Conservation (phyloP, 192 early-diverging fungal species). For the Dispira parvispora region DNA sequence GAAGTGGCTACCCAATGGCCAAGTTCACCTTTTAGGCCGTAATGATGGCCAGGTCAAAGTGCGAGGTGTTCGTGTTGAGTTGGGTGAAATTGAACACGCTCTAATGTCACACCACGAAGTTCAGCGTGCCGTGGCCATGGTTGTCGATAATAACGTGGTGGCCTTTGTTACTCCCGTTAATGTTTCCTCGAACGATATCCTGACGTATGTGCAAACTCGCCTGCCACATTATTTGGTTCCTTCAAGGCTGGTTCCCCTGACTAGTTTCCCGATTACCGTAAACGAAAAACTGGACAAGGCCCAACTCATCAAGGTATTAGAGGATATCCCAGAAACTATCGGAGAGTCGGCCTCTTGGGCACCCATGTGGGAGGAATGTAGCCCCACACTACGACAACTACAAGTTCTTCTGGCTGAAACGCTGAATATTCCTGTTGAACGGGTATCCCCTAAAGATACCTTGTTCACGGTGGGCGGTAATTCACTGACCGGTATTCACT, state of each 20-base stretch:
- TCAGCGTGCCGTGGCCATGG: conserved; percentile 13
- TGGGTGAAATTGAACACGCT: conserved; percentile 16
- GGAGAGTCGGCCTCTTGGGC: too few relatives aligned
- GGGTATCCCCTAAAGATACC: too few relatives aligned
- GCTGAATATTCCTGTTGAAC: too few relatives aligned
- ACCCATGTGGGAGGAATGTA: too few relatives aligned
- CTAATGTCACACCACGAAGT: conserved; percentile 13
- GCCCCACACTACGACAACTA: too few relatives aligned
- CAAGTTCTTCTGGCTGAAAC: too few relatives aligned
- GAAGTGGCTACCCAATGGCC: conserved; percentile 16
- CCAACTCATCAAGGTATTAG: too few relatives aligned
- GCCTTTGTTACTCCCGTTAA: conserved; percentile 15
- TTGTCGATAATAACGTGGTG: conserved; percentile 13
- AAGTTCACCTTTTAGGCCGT: conserved; percentile 16
- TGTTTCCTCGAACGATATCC: neutral
- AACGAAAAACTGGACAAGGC: neutral
- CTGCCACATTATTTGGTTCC: conserved; percentile 9
- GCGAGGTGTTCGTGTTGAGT: conserved; percentile 20
- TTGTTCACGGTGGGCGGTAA: too few relatives aligned
- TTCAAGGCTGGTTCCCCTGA: neutral
- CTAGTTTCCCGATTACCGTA: neutral
- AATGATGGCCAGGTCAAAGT: conserved; percentile 22
- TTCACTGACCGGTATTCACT: too few relatives aligned
- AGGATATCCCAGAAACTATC: too few relatives aligned
- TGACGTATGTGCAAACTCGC: neutral